phyloP scores from a whole-genome alignment of 2,329 filamentous ascomycete genomes.

The Westerdykella sp. region DNA sequence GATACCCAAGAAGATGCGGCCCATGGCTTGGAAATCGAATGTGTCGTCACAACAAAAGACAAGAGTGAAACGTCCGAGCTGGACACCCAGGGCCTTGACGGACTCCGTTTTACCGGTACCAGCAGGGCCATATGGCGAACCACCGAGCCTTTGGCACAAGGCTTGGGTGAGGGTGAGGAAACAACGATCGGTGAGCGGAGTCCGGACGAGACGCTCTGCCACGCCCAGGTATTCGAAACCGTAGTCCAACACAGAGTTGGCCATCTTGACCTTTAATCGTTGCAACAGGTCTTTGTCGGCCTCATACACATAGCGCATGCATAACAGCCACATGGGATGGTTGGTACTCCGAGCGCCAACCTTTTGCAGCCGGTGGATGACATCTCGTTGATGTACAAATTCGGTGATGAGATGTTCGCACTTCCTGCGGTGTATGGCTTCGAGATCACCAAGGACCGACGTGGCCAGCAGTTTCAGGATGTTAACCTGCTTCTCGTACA shows the following conservation, averaged over 20 bases:
- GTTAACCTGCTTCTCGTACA: slow-evolving; percentile 78
- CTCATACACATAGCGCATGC: slow-evolving; percentile 93
- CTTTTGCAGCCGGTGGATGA: slow-evolving; percentile 78
- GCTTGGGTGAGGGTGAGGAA: slow-evolving; percentile 97
- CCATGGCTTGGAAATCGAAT: slow-evolving; percentile 99
- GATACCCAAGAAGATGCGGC: slow-evolving; percentile 96
- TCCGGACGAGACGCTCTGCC: slow-evolving; percentile 90
- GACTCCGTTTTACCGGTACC: slow-evolving; percentile 99
- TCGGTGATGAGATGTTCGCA: slow-evolving; percentile 98
- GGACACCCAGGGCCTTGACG: slow-evolving; percentile 93
- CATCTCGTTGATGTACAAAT: slow-evolving; percentile 94
- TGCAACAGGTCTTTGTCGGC: slow-evolving; percentile 74
- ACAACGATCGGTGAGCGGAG: slow-evolving; percentile 93
- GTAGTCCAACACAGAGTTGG: slow-evolving; percentile 90
- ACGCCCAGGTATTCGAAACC: slow-evolving; percentile 98
- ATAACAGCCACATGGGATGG: slow-evolving; percentile 88
- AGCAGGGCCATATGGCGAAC: slow-evolving; percentile 93
- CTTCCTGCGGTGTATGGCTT: slow-evolving; percentile 83
- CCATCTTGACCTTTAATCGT: slow-evolving; percentile 88
- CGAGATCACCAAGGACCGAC: slow-evolving; percentile 83
- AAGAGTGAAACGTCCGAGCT: slow-evolving; percentile 93
- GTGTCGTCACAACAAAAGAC: slow-evolving; percentile 99
- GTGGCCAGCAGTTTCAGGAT: slow-evolving; percentile 80
- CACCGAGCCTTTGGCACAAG: slow-evolving; percentile 87
- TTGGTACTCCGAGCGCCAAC: slow-evolving; percentile 66